Evolutionary conservation across 202 grass and related monocot genomes (phyloP).

Genomic region (Brachypodium distachyon): DNA sequence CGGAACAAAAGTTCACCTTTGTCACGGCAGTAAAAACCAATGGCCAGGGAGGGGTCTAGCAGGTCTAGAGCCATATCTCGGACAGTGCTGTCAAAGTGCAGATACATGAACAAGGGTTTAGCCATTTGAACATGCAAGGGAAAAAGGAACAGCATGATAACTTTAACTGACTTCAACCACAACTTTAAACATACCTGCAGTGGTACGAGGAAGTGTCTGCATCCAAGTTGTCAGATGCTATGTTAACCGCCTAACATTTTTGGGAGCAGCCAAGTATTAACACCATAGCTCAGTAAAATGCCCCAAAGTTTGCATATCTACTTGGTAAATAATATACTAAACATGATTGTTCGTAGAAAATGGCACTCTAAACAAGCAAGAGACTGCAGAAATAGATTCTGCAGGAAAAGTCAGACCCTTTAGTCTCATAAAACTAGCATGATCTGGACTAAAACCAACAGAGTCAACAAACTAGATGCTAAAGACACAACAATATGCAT

Average conservation of each 20-base stretch:
- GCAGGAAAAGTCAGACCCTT: neutral
- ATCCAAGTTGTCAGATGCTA: slow-evolving; percentile 54
- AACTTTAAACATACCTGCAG: slow-evolving; percentile 60
- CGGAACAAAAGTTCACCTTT: slow-evolving; percentile 37
- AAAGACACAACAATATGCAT: neutral
- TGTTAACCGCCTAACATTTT: slow-evolving; percentile 50
- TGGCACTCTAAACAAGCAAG: neutral
- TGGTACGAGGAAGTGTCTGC: slow-evolving; percentile 80
- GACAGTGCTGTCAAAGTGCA: slow-evolving; percentile 34
- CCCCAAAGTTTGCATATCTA: neutral
- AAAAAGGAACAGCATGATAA: neutral
- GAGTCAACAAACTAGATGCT: neutral
- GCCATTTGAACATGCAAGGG: neutral
- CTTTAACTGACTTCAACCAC: neutral
- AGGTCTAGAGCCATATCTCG: slow-evolving; percentile 68
- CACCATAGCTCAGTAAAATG: neutral
- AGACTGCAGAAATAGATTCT: neutral
- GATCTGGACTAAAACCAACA: neutral
- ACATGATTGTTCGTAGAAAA: neutral
- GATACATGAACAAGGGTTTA: neutral
- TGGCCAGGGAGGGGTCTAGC: slow-evolving; percentile 86
- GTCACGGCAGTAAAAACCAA: slow-evolving; percentile 85
- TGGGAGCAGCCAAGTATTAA: neutral
- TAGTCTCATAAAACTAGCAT: neutral
- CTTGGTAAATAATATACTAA: neutral